These are phyloP conservation scores for Naegleria lovaniensis DNA, from an alignment of 208 protist genomes.

Conservation along the genomic window DNA sequence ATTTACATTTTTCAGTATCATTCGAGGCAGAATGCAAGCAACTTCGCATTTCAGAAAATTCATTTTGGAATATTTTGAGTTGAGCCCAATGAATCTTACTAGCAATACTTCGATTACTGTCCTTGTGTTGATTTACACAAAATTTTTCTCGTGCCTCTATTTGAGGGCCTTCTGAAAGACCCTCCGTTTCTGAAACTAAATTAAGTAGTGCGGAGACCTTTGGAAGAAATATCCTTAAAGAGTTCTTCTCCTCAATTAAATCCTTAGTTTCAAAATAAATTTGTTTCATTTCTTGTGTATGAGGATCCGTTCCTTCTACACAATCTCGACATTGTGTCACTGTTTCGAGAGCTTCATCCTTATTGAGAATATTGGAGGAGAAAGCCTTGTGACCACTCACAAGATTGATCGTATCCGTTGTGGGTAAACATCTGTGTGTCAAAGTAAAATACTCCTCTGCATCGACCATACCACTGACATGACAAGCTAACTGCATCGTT, in stretches of 20 bases:
- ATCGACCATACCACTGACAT: neutral
- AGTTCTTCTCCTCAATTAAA: neutral
- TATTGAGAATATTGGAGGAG: neutral
- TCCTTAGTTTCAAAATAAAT: neutral
- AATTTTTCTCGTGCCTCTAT: neutral
- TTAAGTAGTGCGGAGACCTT: neutral
- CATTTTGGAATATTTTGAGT: neutral
- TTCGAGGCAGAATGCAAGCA: neutral
- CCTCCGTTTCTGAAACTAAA: neutral
- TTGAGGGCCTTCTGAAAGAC: neutral
- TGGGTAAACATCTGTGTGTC: neutral
- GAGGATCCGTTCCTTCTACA: neutral
- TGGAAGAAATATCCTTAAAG: neutral
- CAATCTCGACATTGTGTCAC: neutral
- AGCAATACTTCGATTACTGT: neutral
- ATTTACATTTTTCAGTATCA: neutral
- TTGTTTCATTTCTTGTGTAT: neutral
- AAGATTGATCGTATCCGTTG: neutral
- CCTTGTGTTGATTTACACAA: neutral
- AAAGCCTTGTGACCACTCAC: neutral
- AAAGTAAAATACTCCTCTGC: neutral
- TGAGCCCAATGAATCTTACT: neutral
- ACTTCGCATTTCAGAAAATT: neutral
- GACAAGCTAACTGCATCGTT: neutral
- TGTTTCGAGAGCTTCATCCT: neutral